Base-by-base conservation (phyloP, 2,329 filamentous ascomycete genomes). In the Alternaria sp. region DNA sequence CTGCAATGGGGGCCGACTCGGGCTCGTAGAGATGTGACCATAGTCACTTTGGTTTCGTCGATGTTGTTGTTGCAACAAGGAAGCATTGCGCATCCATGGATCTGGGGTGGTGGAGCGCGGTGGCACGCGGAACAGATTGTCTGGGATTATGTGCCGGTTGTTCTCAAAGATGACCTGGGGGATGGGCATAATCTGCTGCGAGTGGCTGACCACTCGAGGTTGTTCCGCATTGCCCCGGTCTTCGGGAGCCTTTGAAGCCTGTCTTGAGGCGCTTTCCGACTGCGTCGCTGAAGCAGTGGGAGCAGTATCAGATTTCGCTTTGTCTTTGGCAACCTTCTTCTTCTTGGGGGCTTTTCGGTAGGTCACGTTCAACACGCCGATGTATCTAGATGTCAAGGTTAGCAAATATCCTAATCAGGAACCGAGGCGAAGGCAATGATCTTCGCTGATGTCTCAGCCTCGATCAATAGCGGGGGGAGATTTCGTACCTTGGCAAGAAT, bases 281-380 rank as follows among this genome's bases (percentile, higher is more conserved):
- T 74, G 71, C 13, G 70, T 57, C 26, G 66, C 45, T 28, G 69
- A 62, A 21, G 63, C 59, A 30, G 59, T 54, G 28, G 58, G 59
- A 17, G 59, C 63, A 44, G 55, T 36, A 19, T 77, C 77, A 28
- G 61, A 44, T 60, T 74, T 77, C 5, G 62, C 36, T 46, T 72
- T 76, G 44, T 79, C 77, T 50, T 76, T 76, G 15, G 25, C 25
- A 25, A 79, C 77, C 74, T 85, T 87, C 63, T 82, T 81, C 56
- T 84, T 89, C 59, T 93, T 92, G 2, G 88, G 85, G 61, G 90
- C 89, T 77, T 96, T 97, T 54, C 93, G 93, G 77, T 97, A 97
- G 0, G 93, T 97, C 19, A 97, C 95, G 79, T 97, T 98, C 54
- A 99, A 83, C 45, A 99, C 96, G 66, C 96, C 96, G 73, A 99